Percentiles rank a stretch among this genome's conserved stretches.
phyloP scores from a whole-genome alignment of 345 rosid species.

The Populus alba region DNA sequence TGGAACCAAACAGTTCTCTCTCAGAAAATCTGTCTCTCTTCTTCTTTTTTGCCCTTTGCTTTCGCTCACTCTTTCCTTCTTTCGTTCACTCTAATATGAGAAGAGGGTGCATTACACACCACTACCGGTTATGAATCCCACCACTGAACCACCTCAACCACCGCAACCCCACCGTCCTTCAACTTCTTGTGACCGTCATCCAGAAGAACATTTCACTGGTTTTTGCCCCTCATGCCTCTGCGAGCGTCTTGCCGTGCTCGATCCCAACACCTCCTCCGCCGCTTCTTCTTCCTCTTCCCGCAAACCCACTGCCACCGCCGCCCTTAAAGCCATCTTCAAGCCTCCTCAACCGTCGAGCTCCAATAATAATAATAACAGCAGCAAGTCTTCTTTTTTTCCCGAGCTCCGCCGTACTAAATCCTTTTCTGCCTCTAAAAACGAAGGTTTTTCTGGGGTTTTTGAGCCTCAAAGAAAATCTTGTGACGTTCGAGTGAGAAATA shows the following conservation, averaged over 20 bases:
- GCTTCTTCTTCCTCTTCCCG: slow-evolving; percentile 48
- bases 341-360: slow-evolving; percentile 19
- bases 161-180: slow-evolving; percentile 87
- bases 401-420: slow-evolving; percentile 95
- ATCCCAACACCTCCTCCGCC: slow-evolving; percentile 42
- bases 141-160: slow-evolving; percentile 63
- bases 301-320: slow-evolving; percentile 59
- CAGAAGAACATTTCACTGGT: slow-evolving; percentile 81
- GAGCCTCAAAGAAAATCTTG: slow-evolving; percentile 99
- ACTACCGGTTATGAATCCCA: slow-evolving; percentile 84
- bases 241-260: slow-evolving; percentile 83
- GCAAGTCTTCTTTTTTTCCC: slow-evolving; percentile 44
- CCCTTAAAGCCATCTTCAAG: slow-evolving; percentile 57
- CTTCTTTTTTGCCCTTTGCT: too few species aligned
- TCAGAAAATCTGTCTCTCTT: slow-evolving; percentile 7
- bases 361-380: neutral
- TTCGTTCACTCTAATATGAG: slow-evolving; percentile 44
- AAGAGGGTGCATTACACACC: slow-evolving; percentile 43
- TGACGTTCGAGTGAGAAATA: slow-evolving; percentile 83
- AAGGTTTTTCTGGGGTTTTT: slow-evolving; percentile 67
- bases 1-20: slow-evolving; percentile 56
- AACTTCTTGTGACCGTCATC: slow-evolving; percentile 85
- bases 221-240: slow-evolving; percentile 97
- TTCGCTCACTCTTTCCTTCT: neutral
- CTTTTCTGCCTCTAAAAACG: slow-evolving; percentile 90